Base-by-base conservation (phyloP, 768 basidiomycete species). In the Amanita pseudoporphyria region DNA sequence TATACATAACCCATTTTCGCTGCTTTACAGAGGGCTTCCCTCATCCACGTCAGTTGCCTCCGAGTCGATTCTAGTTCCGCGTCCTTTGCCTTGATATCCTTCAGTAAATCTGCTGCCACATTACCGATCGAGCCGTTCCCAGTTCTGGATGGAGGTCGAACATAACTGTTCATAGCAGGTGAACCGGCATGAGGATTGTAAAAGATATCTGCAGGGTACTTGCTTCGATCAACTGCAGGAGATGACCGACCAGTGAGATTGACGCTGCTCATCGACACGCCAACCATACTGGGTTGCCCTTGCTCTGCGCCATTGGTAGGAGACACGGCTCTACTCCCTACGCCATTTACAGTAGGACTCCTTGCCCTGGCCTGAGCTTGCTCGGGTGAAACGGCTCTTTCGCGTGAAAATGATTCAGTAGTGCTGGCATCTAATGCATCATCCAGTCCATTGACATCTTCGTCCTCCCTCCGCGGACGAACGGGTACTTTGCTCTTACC, bases 31-130 rank as follows among this genome's bases (percentile, higher is more conserved):
- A 99, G 65, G 1, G 88, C 84, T 40, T 82, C 81, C 60, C 79
- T 82, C 81, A 97, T 83, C 85, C 95, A 96, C 31, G 70, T 68
- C 69, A 91, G 82, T 56, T 87, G 79, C 60, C 79, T 79, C 73
- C 80, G 83, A 55, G 85, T 65, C 40, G 70, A 70, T 55, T 91
- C 89, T 40, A 96, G 61, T 63, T 95, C 92, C 32, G 72, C 69
- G 55, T 94, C 92, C 62, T 86, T 91, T 31, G 76, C 74, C 64
- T 87, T 91, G 53, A 93, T 67, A 57, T 93, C 90, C 35, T 81
- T 74, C 38, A 88, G 67, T 53, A 91, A 65, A 59, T 94, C 92
- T 10, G 84, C 79, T 3, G 84, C 73, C 16, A 84, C 72, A 60
- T 79, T 87, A 5, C 82, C 77, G 0, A 82, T 76, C 9, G 86